Conservation (phyloP, 129 eudicot species). For the Chrysanthemum lavandulifolium region DNA sequence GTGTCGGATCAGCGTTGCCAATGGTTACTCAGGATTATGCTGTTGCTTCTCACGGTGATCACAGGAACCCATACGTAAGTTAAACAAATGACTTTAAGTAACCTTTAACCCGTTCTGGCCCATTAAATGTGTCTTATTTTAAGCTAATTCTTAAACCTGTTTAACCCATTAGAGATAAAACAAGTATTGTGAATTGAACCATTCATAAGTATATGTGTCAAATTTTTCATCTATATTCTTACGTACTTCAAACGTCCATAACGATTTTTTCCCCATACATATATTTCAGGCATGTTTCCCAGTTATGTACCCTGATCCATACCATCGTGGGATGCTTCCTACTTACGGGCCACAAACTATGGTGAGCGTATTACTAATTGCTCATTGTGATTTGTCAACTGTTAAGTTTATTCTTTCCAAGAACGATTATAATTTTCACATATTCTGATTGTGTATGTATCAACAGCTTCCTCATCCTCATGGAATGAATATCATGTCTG, state of each 20-base stretch:
- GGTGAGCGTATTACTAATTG: constrained; percentile 35
- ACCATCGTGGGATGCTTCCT: constrained; percentile 41
- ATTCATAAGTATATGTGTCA: not conserved
- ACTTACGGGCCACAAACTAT: constrained; percentile 47
- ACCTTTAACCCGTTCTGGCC: not conserved
- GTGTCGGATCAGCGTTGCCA: constrained; percentile 37
- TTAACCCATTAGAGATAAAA: not conserved
- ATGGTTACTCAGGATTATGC: constrained; percentile 31
- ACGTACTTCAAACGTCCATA: not conserved
- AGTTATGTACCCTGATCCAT: constrained; percentile 47
- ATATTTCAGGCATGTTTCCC: constrained; percentile 48
- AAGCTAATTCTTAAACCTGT: not conserved
- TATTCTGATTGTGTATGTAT: constrained; percentile 22
- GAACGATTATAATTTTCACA: not conserved
- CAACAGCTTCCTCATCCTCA: constrained; percentile 43
- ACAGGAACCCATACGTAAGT: constrained; percentile 43
- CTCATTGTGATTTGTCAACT: not conserved
- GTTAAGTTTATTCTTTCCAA: not conserved
- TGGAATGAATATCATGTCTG: constrained; percentile 34
- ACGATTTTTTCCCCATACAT: not conserved
- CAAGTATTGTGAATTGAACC: not conserved
- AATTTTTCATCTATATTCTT: not conserved
- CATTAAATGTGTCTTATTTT: too few relatives aligned
- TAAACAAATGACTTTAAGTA: not conserved
- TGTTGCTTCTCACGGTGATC: constrained; percentile 37